These are phyloP conservation scores for Endothia cerciana DNA, from an alignment of 2,329 filamentous ascomycete species.

Conservation along the genomic window DNA sequence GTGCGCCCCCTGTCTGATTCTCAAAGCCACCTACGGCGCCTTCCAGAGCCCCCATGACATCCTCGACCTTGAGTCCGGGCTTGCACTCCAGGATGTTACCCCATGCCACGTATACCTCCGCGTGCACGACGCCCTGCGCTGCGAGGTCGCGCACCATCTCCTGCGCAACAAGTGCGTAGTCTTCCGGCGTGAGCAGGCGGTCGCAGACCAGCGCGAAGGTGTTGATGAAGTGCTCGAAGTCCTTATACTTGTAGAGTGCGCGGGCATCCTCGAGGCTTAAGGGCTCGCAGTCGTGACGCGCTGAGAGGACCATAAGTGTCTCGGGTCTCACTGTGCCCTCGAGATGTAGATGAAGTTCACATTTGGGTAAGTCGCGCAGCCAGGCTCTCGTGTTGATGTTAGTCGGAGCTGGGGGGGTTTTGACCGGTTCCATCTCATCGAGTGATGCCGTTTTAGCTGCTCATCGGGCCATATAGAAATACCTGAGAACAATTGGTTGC, in stretches of 20 bases:
- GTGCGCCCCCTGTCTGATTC: neutral
- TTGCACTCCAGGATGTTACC: conserved; percentile 30
- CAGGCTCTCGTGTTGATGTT: conserved; percentile 7
- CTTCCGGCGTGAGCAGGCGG: conserved; percentile 25
- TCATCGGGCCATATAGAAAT: neutral
- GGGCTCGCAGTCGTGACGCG: conserved; percentile 26
- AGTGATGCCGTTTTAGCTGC: neutral
- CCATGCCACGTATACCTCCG: conserved; percentile 30
- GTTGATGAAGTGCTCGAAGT: conserved; percentile 28
- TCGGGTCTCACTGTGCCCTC: conserved; percentile 30
- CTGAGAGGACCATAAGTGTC: conserved; percentile 29
- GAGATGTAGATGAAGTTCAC: conserved; percentile 30
- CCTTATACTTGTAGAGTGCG: conserved; percentile 27
- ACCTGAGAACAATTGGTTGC: neutral
- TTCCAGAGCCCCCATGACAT: conserved; percentile 29
- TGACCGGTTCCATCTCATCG: neutral
- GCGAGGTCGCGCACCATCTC: conserved; percentile 28
- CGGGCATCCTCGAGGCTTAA: conserved; percentile 28
- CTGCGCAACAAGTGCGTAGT: conserved; percentile 26
- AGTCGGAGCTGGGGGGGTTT: neutral
- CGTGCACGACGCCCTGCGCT: conserved; percentile 27
- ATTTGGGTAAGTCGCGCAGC: conserved; percentile 28
- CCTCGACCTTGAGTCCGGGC: conserved; percentile 23
- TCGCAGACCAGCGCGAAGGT: conserved; percentile 29
- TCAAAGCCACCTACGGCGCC: conserved; percentile 17